phyloP scores from a whole-genome alignment of 352 stramenopile genomes.

The Halophytophthora polymorphica region DNA sequence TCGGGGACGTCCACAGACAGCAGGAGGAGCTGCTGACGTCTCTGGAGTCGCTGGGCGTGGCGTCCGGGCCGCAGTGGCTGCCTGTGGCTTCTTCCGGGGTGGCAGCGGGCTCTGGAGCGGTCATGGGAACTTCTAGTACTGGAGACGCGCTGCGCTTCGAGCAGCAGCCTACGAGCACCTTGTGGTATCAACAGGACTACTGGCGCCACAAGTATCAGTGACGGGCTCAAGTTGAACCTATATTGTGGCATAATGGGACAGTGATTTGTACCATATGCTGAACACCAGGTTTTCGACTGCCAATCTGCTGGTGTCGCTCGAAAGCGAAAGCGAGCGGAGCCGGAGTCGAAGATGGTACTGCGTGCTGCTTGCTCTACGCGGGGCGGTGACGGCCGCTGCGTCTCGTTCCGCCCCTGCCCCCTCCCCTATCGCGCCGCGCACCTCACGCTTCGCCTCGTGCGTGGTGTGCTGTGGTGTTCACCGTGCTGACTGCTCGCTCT shows the following conservation, averaged over 20 bases:
- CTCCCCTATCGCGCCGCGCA: too few species aligned
- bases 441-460: too few species aligned
- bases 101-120: conserved; percentile 1
- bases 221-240: background rate
- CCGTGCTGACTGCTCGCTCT: conserved; percentile 2
- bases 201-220: conserved; percentile 51
- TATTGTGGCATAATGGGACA: too few species aligned
- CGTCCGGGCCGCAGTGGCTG: conserved; percentile 9
- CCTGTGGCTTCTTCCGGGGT: conserved; percentile 1
- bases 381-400: too few species aligned
- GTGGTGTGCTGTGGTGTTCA: background rate
- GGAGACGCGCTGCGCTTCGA: conserved; percentile 1
- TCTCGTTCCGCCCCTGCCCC: background rate
- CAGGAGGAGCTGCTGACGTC: conserved; percentile 40
- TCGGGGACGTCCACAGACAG: conserved; percentile 13
- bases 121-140: conserved; percentile 1
- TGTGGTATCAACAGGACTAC: conserved; percentile 57
- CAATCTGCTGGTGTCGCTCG: too few species aligned
- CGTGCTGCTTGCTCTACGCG: too few species aligned
- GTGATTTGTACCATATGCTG: too few species aligned
- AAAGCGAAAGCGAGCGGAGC: background rate
- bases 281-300: too few species aligned
- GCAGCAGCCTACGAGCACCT: conserved; percentile 8
- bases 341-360: too few species aligned
- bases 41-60: conserved; percentile 28